Evolutionary conservation across 306 rosid species (phyloP), one percentile per base, ranked within the genome.

Genomic region (Inga oerstediana): DNA sequence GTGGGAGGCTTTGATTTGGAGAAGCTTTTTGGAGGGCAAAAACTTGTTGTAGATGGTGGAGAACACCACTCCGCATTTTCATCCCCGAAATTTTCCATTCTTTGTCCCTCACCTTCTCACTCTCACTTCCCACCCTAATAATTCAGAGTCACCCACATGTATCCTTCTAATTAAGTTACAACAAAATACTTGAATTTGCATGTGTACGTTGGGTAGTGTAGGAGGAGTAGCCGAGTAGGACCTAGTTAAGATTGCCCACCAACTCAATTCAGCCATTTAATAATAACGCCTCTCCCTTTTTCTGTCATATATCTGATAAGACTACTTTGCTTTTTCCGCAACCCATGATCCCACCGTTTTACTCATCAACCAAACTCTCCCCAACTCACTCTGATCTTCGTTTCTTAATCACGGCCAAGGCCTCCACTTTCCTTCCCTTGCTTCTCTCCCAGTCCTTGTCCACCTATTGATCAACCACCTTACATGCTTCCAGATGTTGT

Each of bases 41-140:
- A 82, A 51, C 43, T 8, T 14, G 19, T 1, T 32, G n/a, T 2
- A 3, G 15, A 49, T 79, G 72, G 91, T 84, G 92, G 90, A 79
- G 75, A 89, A 89, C 94, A 87, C 85, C 94, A 87, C 90, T 93
- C 97, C 94, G 92, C 91, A 76, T 86, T 91, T 92, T 88, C 77
- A 64, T 92, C 87, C 87, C 54, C 39, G 37, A 83, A 46, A n/a
- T 75, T 77, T 85, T 54, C 80, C 66, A 48, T 45, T 52, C 79
- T 0, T 52, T 78, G 65, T 51, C 75, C n/a, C n/a, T 32, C 10
- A 5, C 71, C 44, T 32, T 34, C 41, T 4, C 32, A 10, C 43
- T 39, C 43, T 61, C 14, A 15, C 71, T 20, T 15, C 37, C 64
- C 76, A 7, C 2, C 27, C 19, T 35, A 74, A 86, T 85, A 65